A percentile compares a stretch with the other conserved stretches of the same genome.
Evolutionary conservation across 129 eudicot species (phyloP).

Genomic region (Artemisia tridentata): DNA sequence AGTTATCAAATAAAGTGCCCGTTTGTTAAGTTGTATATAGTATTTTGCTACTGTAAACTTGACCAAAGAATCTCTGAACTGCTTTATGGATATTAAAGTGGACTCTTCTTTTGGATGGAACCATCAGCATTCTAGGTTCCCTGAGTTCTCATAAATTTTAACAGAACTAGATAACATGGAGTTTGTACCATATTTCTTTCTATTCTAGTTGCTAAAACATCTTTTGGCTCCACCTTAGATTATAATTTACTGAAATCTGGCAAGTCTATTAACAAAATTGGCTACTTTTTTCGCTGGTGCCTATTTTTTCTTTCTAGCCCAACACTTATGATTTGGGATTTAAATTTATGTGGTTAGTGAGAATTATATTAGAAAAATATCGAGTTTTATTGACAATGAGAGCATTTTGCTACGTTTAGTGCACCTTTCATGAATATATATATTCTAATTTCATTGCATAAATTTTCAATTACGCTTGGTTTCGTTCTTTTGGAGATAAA

Average conservation of each 20-base stretch:
- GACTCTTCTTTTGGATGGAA: background rate
- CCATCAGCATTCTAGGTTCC: background rate
- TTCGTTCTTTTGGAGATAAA: too few relatives aligned
- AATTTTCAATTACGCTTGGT: background rate
- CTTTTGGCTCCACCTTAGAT: background rate
- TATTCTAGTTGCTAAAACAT: background rate
- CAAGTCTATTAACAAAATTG: constrained; percentile 3
- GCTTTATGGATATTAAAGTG: background rate
- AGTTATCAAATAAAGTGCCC: too few relatives aligned
- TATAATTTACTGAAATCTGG: background rate
- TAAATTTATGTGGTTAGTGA: background rate
- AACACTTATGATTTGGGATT: background rate
- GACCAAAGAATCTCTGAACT: too few relatives aligned
- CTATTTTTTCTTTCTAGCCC: background rate
- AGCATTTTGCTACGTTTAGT: constrained; percentile 9
- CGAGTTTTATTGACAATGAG: background rate
- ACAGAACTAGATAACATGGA: background rate
- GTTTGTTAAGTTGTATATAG: too few relatives aligned
- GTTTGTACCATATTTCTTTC: background rate
- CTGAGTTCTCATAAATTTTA: background rate
- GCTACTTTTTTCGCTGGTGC: background rate
- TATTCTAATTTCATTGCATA: background rate
- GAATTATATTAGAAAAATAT: background rate
- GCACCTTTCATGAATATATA: background rate
- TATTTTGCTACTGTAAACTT: too few relatives aligned